Percentiles rank a stretch among this genome's conserved stretches.
Evolutionary conservation across 305 asterid species (phyloP).

Genomic region (Salvia sclarea): DNA sequence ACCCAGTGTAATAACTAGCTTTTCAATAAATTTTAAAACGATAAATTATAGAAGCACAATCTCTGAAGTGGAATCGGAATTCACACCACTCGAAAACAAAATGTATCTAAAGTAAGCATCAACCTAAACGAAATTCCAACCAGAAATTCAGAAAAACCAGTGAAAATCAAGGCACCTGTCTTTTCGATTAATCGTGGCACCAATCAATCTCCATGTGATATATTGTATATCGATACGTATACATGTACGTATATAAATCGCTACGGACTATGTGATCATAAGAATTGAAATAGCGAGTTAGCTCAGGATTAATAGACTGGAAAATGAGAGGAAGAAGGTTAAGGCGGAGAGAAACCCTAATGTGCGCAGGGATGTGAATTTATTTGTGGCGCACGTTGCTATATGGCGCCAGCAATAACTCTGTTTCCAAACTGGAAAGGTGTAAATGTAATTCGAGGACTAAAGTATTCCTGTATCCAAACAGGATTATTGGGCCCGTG

Average conservation of each 20-base stretch:
- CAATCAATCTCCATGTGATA: slow-evolving; percentile 36
- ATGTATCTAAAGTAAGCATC: background rate
- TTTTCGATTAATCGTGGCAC: slow-evolving; percentile 31
- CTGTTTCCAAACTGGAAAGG: slow-evolving; percentile 22
- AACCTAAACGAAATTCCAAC: background rate
- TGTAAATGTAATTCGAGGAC: background rate
- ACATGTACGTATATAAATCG: slow-evolving; percentile 25
- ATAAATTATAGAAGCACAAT: background rate
- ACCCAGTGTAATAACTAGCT: background rate
- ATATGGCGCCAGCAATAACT: slow-evolving; percentile 47
- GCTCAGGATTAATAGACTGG: slow-evolving; percentile 34
- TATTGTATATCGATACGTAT: slow-evolving; percentile 28
- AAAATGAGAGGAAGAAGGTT: slow-evolving; percentile 25
- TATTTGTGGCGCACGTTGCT: slow-evolving; percentile 66
- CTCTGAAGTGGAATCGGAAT: slow-evolving; percentile 1
- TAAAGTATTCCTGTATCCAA: slow-evolving; percentile 9
- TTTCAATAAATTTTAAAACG: background rate
- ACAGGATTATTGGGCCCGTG: background rate
- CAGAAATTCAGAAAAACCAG: background rate
- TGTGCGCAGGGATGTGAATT: slow-evolving; percentile 63
- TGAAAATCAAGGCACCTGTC: slow-evolving; percentile 21
- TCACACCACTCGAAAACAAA: background rate
- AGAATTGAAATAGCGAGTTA: background rate
- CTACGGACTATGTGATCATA: slow-evolving; percentile 10
- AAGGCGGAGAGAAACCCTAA: slow-evolving; percentile 62